Percentiles rank a stretch among this genome's conserved stretches.
Conservation (phyloP, 345 rosid species). For the Eucalyptus lansdowneana region DNA sequence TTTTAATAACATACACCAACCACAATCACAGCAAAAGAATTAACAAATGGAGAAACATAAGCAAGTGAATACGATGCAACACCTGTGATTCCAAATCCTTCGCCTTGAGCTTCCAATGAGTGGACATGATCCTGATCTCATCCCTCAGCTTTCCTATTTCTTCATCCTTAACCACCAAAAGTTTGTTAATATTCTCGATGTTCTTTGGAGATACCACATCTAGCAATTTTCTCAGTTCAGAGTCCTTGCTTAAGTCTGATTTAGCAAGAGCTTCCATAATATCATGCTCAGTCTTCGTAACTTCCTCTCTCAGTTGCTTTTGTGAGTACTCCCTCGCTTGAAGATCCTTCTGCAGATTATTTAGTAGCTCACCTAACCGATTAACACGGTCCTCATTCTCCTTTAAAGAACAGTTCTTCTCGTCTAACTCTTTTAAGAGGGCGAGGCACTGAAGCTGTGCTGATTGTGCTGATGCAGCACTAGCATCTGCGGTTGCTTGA, state of each 20-base stretch:
- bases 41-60: not conserved
- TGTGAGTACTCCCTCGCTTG: constrained; percentile 68
- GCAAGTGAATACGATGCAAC: not conserved
- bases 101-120: constrained; percentile 78
- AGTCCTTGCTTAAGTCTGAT: constrained; percentile 39
- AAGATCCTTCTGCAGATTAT: constrained; percentile 54
- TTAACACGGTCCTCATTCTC: constrained; percentile 64
- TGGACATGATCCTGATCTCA: constrained; percentile 66
- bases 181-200: constrained; percentile 41
- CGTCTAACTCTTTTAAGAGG: constrained; percentile 47
- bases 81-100: constrained; percentile 85
- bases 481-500: constrained; percentile 66
- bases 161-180: constrained; percentile 51
- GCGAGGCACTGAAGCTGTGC: constrained; percentile 56
- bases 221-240: constrained; percentile 37
- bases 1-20: not conserved
- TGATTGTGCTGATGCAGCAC: constrained; percentile 72
- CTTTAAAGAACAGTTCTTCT: constrained; percentile 41
- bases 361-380: constrained; percentile 47
- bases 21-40: not conserved
- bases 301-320: constrained; percentile 70
- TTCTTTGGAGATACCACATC: constrained; percentile 69
- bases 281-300: constrained; percentile 54
- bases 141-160: constrained; percentile 64
- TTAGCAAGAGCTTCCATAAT: constrained; percentile 49